These are phyloP conservation scores for Cudoniella acicularis DNA, from an alignment of 495 filamentous ascomycete genomes.

Conservation along the genomic window DNA sequence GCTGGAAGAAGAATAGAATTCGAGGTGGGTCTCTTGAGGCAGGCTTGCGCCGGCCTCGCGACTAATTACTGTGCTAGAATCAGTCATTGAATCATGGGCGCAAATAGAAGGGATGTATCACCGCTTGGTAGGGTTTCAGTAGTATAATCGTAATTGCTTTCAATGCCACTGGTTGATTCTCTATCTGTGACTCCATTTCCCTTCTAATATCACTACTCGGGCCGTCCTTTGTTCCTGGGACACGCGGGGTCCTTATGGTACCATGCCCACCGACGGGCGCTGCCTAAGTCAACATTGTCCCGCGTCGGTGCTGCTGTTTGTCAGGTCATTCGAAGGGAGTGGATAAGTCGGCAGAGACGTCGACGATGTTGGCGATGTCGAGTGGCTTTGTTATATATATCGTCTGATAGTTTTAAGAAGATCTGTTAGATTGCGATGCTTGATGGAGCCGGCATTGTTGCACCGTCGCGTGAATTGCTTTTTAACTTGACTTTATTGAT, in stretches of 20 bases:
- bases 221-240: conserved; percentile 1
- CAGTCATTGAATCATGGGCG: background rate
- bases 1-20: conserved; percentile 7
- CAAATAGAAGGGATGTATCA: conserved; percentile 4
- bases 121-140: background rate
- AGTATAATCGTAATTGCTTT: background rate
- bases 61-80: conserved; percentile 1
- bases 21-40: background rate
- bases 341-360: background rate
- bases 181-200: background rate
- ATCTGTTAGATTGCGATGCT: too few species aligned
- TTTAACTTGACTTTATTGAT: background rate
- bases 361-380: background rate
- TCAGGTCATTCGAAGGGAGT: background rate
- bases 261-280: conserved; percentile 20
- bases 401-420: background rate
- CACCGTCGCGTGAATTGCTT: background rate
- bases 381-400: conserved; percentile 4
- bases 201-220: background rate
- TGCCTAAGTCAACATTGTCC: conserved; percentile 3
- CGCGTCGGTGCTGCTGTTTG: background rate
- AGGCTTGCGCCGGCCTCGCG: background rate
- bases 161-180: too few species aligned
- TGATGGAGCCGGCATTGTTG: background rate
- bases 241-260: conserved; percentile 20